These are phyloP conservation scores for Populus hybrid DNA, from an alignment of 441 rosid genomes.

Conservation along the genomic window DNA sequence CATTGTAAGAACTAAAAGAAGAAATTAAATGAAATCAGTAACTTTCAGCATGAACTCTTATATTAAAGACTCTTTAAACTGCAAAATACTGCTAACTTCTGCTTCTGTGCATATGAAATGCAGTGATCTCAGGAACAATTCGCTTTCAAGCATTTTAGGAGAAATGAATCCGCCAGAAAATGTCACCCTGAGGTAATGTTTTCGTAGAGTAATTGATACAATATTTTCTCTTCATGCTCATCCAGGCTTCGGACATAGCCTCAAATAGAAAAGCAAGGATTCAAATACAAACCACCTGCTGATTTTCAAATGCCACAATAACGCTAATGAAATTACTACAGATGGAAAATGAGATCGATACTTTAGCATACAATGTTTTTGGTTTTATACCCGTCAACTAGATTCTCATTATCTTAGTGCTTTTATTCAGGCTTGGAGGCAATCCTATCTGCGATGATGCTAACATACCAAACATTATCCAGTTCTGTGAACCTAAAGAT, in stretches of 20 bases:
- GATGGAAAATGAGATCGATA: neutral
- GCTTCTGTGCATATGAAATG: conserved; percentile 20
- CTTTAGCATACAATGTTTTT: neutral
- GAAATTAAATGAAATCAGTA: conserved; percentile 5
- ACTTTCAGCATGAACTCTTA: neutral
- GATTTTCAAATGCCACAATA: neutral
- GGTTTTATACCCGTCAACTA: neutral
- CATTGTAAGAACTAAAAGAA: conserved; percentile 51
- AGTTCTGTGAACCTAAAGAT: conserved; percentile 44
- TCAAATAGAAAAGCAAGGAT: neutral
- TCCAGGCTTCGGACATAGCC: neutral
- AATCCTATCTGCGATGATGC: conserved; percentile 69
- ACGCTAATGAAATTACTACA: neutral
- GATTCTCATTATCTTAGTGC: conserved; percentile 31
- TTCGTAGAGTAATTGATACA: neutral
- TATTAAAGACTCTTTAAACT: neutral
- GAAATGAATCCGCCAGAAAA: conserved; percentile 59
- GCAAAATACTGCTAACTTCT: conserved; percentile 22
- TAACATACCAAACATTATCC: conserved; percentile 40
- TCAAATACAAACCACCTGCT: neutral
- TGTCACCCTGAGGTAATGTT: conserved; percentile 73
- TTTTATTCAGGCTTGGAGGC: conserved; percentile 67
- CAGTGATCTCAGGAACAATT: conserved; percentile 88
- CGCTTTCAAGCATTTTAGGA: conserved; percentile 56
- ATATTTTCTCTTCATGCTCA: neutral